Conservation (phyloP, 2,329 filamentous ascomycete genomes). For the Verticillium longisporum region DNA sequence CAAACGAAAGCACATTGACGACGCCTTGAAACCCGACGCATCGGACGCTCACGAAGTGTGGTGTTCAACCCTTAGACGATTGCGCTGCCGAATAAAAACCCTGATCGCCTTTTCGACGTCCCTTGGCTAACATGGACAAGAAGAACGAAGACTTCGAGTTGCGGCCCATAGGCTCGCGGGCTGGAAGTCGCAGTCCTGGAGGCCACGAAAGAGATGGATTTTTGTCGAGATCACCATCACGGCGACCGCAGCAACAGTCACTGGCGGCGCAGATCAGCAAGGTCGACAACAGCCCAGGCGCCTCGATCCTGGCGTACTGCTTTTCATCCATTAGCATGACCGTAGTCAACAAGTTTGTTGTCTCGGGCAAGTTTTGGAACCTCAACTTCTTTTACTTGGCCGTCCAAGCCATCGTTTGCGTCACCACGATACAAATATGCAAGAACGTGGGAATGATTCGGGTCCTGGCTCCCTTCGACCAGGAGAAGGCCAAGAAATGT, state of each 20-base stretch:
- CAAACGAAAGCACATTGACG: too few relatives aligned
- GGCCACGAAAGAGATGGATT: conserved; percentile 48
- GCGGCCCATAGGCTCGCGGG: conserved; percentile 58
- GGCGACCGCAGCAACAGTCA: conserved; percentile 19
- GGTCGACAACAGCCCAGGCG: conserved; percentile 66
- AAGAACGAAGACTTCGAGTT: conserved; percentile 79
- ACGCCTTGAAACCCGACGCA: too few relatives aligned
- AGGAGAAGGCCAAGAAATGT: conserved; percentile 90
- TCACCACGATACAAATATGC: conserved; percentile 39
- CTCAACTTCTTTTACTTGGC: conserved; percentile 92
- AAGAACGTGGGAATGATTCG: conserved; percentile 78
- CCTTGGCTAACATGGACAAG: conserved; percentile 62
- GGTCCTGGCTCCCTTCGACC: conserved; percentile 74
- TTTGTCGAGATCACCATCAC: conserved; percentile 33
- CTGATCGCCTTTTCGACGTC: neutral
- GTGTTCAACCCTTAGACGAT: neutral
- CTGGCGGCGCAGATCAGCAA: conserved; percentile 30
- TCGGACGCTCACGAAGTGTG: neutral
- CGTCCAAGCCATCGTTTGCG: conserved; percentile 66
- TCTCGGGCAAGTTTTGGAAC: conserved; percentile 88
- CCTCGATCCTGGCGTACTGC: conserved; percentile 88
- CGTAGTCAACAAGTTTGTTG: conserved; percentile 98
- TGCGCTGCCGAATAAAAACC: neutral
- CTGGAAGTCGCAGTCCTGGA: conserved; percentile 29
- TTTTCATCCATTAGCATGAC: conserved; percentile 98